Evolutionary conservation across 2,329 filamentous ascomycete genomes (phyloP).

Genomic region (Arthroderma uncinatum): DNA sequence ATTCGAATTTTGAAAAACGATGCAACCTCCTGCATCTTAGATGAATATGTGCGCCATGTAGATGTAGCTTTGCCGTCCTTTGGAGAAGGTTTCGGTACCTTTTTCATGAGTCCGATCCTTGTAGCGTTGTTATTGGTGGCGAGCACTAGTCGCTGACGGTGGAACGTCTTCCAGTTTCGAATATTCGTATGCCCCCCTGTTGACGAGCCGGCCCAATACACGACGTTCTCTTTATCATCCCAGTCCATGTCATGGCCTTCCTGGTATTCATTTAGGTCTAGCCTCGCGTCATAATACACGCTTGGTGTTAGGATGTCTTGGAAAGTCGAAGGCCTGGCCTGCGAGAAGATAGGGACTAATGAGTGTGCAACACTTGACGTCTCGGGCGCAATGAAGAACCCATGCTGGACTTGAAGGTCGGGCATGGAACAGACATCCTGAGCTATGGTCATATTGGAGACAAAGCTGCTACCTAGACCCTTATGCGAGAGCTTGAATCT

Average conservation of each 20-base stretch:
- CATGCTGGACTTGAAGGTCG: slow-evolving; percentile 6
- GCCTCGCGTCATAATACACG: slow-evolving; percentile 33
- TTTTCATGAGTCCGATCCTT: slow-evolving; percentile 5
- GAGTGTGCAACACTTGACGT: slow-evolving; percentile 11
- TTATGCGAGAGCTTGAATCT: slow-evolving; percentile 2
- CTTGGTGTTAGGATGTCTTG: slow-evolving; percentile 42
- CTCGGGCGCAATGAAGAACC: slow-evolving; percentile 6
- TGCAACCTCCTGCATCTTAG: slow-evolving; percentile 6
- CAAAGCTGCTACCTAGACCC: not conserved
- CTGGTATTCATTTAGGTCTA: slow-evolving; percentile 33
- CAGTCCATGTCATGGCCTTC: slow-evolving; percentile 34
- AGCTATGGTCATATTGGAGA: slow-evolving; percentile 5
- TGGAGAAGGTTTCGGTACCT: not conserved
- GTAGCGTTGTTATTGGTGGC: slow-evolving; percentile 17
- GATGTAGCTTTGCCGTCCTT: not conserved
- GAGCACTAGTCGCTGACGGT: slow-evolving; percentile 39
- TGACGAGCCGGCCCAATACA: slow-evolving; percentile 48
- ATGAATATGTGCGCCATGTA: slow-evolving; percentile 11
- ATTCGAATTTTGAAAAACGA: slow-evolving; percentile 37
- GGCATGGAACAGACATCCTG: slow-evolving; percentile 6
- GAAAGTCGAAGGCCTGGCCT: slow-evolving; percentile 13
- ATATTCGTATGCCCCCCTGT: slow-evolving; percentile 37
- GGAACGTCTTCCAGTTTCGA: slow-evolving; percentile 33
- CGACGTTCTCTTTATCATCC: slow-evolving; percentile 38
- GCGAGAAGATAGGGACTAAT: slow-evolving; percentile 15